These are phyloP conservation scores for Pythium apleroticum DNA, from an alignment of 352 stramenopile genomes.

Conservation along the genomic window DNA sequence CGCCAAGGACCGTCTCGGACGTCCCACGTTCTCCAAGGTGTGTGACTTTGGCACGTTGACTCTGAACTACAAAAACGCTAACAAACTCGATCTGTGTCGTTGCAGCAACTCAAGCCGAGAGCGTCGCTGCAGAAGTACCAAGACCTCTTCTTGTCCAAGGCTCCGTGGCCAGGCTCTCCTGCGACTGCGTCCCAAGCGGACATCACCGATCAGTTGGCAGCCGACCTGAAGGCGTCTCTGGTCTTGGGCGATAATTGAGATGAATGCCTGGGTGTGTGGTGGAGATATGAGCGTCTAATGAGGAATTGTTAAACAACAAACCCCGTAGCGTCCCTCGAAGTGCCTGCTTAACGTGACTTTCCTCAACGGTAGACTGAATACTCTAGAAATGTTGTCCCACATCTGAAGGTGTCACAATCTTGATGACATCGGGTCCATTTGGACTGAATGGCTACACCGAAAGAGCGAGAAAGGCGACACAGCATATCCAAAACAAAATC, in stretches of 20 bases:
- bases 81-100: not conserved
- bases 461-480: not conserved
- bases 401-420: not conserved
- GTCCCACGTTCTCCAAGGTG: slow-evolving; percentile 64
- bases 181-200: not conserved
- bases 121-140: slow-evolving; percentile 72
- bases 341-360: no score
- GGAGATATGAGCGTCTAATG: no score
- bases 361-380: no score
- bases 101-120: slow-evolving; percentile 47
- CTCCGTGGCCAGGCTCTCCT: slow-evolving; percentile 65
- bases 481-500: not conserved
- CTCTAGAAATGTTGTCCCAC: not conserved
- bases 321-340: no score
- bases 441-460: slow-evolving; percentile 5
- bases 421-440: slow-evolving; percentile 1
- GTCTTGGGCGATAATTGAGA: not conserved
- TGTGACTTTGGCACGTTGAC: no score
- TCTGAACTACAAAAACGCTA: no score
- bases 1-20: slow-evolving; percentile 57
- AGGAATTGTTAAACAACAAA: no score
- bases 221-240: not conserved
- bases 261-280: not conserved
- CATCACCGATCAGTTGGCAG: not conserved
- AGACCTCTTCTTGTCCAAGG: slow-evolving; percentile 53